Evolutionary conservation across 495 filamentous ascomycete species (phyloP), one percentile per base, ranked within the genome.

Genomic region (Podospora pseudopauciseta): DNA sequence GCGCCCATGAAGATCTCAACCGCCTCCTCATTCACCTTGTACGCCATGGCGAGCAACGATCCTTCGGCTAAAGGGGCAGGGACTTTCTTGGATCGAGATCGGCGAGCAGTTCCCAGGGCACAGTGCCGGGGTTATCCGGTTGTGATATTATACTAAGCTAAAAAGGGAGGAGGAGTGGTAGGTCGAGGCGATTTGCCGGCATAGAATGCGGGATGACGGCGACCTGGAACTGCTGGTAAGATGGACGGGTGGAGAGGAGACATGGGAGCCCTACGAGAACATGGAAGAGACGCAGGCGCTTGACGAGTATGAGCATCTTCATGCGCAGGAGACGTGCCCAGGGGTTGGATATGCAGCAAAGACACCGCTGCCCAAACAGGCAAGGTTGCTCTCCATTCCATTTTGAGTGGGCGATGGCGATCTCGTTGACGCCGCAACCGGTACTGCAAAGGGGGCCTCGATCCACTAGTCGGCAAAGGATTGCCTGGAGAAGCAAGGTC

Each of bases 221-320:
- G 7, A 60, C 19, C 5, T 55, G 23, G 67, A 72, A 58, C 28
- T 72, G 39, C 67, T 65, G 30, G 64, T 67, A 54, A 70, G 54
- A 67, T 67, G 70, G 70, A 68, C 68, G 63, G 64, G 64, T 60
- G 70, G 70, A 15, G 67, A 66, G 64, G 64, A 66, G 64, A 70
- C 68, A 54, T 66, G 68, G 68, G 64, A 66, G 68, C 57, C 28
- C 59, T 67, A 66, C 64, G 60, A 64, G 28, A 64, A 67, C 23
- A 23, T 67, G 34, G 65, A 62, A 49, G 54, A 60, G 65, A 65
- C 57, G 20, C 58, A 71, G 65, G 69, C 63, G 62, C 63, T 71
- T 65, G 65, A 62, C 27, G 61, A 67, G 61, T 71, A 67, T 70
- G 60, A 70, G 62, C 61, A 61, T 64, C 65, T 64, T 67, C n/a